Evolutionary conservation across 192 early-diverging fungal species (phyloP).

Genomic region (Phycomyces nitens): DNA sequence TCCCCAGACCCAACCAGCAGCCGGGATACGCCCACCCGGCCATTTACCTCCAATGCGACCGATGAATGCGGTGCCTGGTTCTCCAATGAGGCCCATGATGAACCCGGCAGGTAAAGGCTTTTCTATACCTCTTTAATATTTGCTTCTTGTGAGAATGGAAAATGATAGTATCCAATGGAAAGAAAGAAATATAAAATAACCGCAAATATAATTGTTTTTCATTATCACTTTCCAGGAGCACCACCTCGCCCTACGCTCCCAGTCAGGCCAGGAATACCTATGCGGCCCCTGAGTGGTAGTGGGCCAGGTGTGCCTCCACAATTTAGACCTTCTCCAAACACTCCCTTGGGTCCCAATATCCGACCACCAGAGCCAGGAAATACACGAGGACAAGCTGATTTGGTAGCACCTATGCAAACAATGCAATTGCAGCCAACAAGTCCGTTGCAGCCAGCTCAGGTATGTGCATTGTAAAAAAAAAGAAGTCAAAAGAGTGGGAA

Average conservation of each 20-base stretch:
- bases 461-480: not conserved
- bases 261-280: not conserved
- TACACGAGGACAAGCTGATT: not conserved
- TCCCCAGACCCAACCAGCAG: too few relatives aligned
- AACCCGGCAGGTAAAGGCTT: not conserved
- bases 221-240: not conserved
- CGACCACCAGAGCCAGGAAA: not conserved
- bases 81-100: not conserved
- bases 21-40: too few relatives aligned
- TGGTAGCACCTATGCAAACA: constrained; percentile 26
- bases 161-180: too few relatives aligned
- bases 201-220: not conserved
- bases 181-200: too few relatives aligned
- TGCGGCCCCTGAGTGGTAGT: too few relatives aligned
- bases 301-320: too few relatives aligned
- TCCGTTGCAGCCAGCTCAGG: not conserved
- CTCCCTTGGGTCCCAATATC: too few relatives aligned
- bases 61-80: not conserved
- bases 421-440: constrained; percentile 24
- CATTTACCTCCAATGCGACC: not conserved
- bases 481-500: too few relatives aligned
- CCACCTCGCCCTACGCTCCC: not conserved
- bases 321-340: too few relatives aligned
- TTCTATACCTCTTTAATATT: too few relatives aligned
- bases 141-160: too few relatives aligned